Base-by-base conservation (phyloP, 768 basidiomycete species). In the Leucosporidium scottii region DNA sequence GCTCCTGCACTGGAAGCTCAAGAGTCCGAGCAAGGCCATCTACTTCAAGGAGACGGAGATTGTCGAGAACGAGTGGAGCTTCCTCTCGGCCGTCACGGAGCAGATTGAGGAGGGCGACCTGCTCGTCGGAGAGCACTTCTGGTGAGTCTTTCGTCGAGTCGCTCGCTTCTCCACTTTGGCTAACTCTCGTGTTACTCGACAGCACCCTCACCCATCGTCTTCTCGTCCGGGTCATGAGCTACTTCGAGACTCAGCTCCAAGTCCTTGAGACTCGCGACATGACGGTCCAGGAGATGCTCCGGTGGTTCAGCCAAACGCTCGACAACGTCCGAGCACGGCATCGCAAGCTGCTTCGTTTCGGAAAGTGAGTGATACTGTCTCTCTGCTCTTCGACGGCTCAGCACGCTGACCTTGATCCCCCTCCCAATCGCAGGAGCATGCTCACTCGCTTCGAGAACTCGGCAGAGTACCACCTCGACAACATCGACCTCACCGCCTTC, bases 11-110 rank as follows among this genome's bases (percentile, higher is more conserved):
- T 92, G 89, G 90, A 94, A 97, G 78, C 82, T 99, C 61, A 94
- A 94, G 81, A 89, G 90, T 71, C 91, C 89, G 25, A 84, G 86
- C 67, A 92, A 91, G 77, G 89, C 88, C 25, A 91, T 93, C 58
- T 90, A 94, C 78, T 93, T 98, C 82, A 92, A 93, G 76, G 96
- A 99, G 81, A 96, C 93, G 0, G 94, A 98, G 77, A 86, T 98
- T n/a, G 82, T 99, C 48, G 94, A 99, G 76, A 87, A 88, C 9
- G 93, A 98, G 74, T 94, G 93, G 90, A 87, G 89, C 25, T 93
- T 94, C 27, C 87, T 98, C 79, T 90, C 89, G 71, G 90, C 90
- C 77, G 91, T 94, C 61, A 92, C 91, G 66, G 82, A 93, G 77
- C 89, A 87, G 48, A 87, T 92, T 13, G 82, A 85, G 25, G 90